Conservation (phyloP, 371 early-diverging fungal genomes). For the Circinella minor region DNA sequence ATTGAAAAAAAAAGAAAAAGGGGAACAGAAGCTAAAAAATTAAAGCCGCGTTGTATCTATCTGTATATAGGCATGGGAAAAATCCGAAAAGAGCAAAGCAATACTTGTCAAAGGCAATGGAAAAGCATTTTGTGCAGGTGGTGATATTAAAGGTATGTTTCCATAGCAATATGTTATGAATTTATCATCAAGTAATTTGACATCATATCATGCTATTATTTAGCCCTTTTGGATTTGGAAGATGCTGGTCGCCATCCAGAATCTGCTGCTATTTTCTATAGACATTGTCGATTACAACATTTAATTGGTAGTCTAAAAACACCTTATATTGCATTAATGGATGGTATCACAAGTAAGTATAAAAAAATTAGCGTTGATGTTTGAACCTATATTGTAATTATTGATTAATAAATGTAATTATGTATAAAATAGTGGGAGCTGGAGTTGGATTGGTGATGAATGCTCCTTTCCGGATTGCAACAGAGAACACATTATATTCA, state of each 20-base stretch:
- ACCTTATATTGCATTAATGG: slow-evolving; percentile 85
- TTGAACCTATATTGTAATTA: background rate
- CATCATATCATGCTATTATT: too few species aligned
- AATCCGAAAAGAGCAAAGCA: slow-evolving; percentile 72
- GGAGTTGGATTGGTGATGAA: slow-evolving; percentile 93
- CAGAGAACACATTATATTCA: slow-evolving; percentile 91
- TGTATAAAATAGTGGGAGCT: slow-evolving; percentile 81
- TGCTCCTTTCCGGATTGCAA: slow-evolving; percentile 93
- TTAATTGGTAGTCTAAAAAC: slow-evolving; percentile 83
- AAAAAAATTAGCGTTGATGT: background rate
- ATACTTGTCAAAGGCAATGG: slow-evolving; percentile 75
- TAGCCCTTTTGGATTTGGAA: background rate
- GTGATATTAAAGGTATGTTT: slow-evolving; percentile 81
- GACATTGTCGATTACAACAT: slow-evolving; percentile 93
- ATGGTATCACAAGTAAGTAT: slow-evolving; percentile 91
- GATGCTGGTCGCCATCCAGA: slow-evolving; percentile 35
- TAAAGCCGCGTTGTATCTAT: background rate
- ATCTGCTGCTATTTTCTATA: slow-evolving; percentile 81
- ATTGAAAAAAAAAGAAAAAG: background rate
- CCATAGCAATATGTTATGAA: slow-evolving; percentile 12
- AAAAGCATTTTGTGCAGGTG: slow-evolving; percentile 93
- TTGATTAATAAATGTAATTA: background rate
- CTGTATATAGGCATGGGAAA: slow-evolving; percentile 75
- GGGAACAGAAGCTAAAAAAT: background rate
- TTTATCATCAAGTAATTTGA: too few species aligned